Percentiles rank a stretch among this genome's conserved stretches.
These are phyloP conservation scores for Penicillium nucicola DNA, from an alignment of 495 filamentous ascomycete species.

Conservation along the genomic window DNA sequence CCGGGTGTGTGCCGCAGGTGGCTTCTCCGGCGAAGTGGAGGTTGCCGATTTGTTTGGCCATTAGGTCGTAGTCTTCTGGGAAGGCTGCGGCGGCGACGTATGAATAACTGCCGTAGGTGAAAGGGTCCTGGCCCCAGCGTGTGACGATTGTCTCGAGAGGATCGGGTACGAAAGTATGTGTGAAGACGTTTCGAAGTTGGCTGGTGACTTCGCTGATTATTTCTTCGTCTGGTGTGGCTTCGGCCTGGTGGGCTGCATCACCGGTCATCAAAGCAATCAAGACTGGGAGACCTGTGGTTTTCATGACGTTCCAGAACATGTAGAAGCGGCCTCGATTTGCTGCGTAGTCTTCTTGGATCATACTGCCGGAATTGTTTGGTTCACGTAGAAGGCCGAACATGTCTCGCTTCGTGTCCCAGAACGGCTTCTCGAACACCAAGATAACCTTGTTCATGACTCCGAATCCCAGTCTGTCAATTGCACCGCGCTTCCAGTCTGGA, in stretches of 20 bases:
- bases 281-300: slow-evolving; percentile 81
- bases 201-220: slow-evolving; percentile 76
- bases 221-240: slow-evolving; percentile 66
- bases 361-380: slow-evolving; percentile 51
- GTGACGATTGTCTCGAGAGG: slow-evolving; percentile 89
- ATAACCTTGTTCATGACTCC: slow-evolving; percentile 95
- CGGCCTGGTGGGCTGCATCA: slow-evolving; percentile 85
- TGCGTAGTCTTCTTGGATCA: slow-evolving; percentile 60
- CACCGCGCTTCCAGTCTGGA: slow-evolving; percentile 77
- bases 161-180: slow-evolving; percentile 58
- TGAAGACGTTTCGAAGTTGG: slow-evolving; percentile 68
- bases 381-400: slow-evolving; percentile 91
- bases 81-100: slow-evolving; percentile 79
- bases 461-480: slow-evolving; percentile 86
- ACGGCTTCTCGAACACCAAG: slow-evolving; percentile 81
- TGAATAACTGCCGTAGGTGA: slow-evolving; percentile 89
- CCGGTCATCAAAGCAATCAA: slow-evolving; percentile 94
- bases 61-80: slow-evolving; percentile 86
- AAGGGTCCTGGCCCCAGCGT: slow-evolving; percentile 87
- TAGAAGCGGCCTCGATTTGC: slow-evolving; percentile 80
- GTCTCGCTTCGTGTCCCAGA: slow-evolving; percentile 90
- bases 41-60: slow-evolving; percentile 83
- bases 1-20: slow-evolving; percentile 90
- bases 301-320: slow-evolving; percentile 93
- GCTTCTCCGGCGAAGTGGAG: slow-evolving; percentile 97